A percentile compares a stretch with the other conserved stretches of the same genome.
phyloP scores from a whole-genome alignment of 257 asterid species.

The Capsicum chinense region DNA sequence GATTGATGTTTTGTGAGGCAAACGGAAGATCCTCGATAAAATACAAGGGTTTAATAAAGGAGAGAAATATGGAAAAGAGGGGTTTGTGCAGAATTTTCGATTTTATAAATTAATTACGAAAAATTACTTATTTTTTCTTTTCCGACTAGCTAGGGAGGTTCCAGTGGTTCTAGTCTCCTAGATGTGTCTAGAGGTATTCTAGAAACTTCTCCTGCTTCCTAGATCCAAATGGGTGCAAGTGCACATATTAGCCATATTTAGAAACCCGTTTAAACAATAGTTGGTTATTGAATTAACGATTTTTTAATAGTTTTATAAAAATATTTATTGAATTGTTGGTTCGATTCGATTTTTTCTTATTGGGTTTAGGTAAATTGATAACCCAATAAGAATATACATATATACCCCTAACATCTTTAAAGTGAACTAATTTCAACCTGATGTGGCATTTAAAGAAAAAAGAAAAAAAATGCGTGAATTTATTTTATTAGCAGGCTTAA shows the following conservation, averaged over 20 bases:
- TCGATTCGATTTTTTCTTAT: no score
- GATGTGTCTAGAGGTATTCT: conserved; percentile 23
- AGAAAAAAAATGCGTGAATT: no score
- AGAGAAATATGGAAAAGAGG: neutral
- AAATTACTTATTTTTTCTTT: neutral
- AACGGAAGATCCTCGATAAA: neutral
- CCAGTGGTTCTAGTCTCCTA: conserved; percentile 12
- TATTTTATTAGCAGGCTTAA: no score
- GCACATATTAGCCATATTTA: neutral
- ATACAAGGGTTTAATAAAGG: conserved; percentile 20
- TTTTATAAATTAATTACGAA: neutral
- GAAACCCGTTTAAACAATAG: no score
- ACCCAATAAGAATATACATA: no score
- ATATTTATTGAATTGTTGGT: no score
- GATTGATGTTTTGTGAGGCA: neutral
- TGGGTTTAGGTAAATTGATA: no score
- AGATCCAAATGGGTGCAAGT: neutral
- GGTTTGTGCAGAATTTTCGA: conserved; percentile 22
- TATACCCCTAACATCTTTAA: no score
- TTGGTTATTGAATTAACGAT: no score
- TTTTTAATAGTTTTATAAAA: no score
- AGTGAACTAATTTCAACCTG: no score
- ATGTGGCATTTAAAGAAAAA: no score
- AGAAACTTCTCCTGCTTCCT: neutral
- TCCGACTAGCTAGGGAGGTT: neutral